Conservation (phyloP, 1,284 basidiomycete genomes). For the Macrocybe sp. region DNA sequence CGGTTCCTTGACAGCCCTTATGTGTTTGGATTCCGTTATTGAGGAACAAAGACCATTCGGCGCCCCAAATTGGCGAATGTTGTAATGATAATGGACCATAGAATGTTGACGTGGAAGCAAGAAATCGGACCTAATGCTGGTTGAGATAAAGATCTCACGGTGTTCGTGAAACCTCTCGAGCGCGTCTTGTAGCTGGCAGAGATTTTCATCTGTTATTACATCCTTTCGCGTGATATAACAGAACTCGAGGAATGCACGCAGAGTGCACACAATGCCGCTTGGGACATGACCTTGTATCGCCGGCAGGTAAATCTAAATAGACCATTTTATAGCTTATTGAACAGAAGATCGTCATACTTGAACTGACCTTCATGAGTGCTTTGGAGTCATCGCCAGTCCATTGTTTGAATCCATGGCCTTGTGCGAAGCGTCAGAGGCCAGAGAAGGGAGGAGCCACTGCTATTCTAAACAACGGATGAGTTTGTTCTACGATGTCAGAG, state of each 20-base stretch:
- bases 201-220: background rate
- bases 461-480: conserved; percentile 4
- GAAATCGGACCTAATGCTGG: background rate
- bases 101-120: background rate
- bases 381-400: conserved; percentile 13
- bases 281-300: conserved; percentile 10
- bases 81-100: background rate
- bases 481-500: too few species aligned
- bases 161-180: conserved; percentile 4
- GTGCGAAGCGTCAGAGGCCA: conserved; percentile 7
- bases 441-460: conserved; percentile 10
- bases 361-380: conserved; percentile 11
- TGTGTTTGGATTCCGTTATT: conserved; percentile 7
- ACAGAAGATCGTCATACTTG: background rate
- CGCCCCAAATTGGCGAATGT: background rate
- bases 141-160: conserved; percentile 4
- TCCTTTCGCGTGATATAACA: conserved; percentile 8
- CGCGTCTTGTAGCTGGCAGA: conserved; percentile 1
- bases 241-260: conserved; percentile 9
- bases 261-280: conserved; percentile 1
- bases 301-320: conserved; percentile 8
- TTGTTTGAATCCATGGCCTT: conserved; percentile 11
- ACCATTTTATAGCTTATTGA: background rate
- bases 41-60: conserved; percentile 18
- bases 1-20: conserved; percentile 1